Base-by-base conservation (phyloP, 2,329 filamentous ascomycete species). In the Claviceps humidiphila region DNA sequence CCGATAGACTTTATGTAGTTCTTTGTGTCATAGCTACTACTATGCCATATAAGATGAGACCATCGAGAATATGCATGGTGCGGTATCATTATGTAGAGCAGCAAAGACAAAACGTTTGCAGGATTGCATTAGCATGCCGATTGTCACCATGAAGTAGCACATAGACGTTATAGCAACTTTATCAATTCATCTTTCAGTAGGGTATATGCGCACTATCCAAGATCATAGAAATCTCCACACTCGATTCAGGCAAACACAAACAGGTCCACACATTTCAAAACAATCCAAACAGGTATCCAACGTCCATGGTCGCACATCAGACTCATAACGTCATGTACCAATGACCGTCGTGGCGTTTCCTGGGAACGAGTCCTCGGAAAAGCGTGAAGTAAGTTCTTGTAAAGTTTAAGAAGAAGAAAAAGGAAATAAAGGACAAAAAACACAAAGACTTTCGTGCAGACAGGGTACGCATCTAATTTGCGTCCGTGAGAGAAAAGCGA, bases 201-300 rank as follows among this genome's bases (percentile, higher is more conserved):
- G 51, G 51, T 53, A 53, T 53, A 53, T 51, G 17, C 48, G 40
- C 40, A 42, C n/a, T 13, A 42, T 43, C 51, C 47, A 22, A 49
- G 41, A 34, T 46, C 17, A 40, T 20, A 38, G 40, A 41, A 46
- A 37, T 39, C 3, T 34, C 39, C 34, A 47, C 39, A 20, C 40
- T 46, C 39, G 47, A n/a, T 42, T 42, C 8, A 4, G 13, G 20
- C 40, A 42, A 11, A 4, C 40, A 22, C 40, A 42, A 14, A 42
- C n/a, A 42, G 9, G 30, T 34, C 9, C 30, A 34, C 9, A 34
- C 30, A 34, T 34, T 11, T 34, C 9, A 34, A 34, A 34, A 11
- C 30, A 34, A 11, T 11, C 30, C 30, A 34, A 34, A 34, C 9
- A 34, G 30, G 30, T 11, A 34, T 34, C 30, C 30, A 34, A 34